A percentile compares a stretch with the other conserved stretches of the same genome.
These are phyloP conservation scores for Porogramme epimiltina DNA, from an alignment of 1,284 basidiomycete species.

Conservation along the genomic window DNA sequence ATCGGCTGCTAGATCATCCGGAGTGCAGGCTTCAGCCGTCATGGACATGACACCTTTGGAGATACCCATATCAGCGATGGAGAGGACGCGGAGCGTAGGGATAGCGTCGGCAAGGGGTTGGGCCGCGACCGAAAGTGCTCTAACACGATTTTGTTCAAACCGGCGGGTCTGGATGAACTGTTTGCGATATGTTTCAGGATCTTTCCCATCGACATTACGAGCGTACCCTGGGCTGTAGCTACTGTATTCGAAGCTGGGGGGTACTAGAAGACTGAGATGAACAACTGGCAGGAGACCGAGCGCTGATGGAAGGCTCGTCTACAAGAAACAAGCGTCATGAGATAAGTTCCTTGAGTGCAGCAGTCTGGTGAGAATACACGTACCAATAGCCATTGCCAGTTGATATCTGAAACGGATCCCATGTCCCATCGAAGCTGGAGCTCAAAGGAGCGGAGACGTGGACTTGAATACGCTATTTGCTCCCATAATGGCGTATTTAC, in stretches of 20 bases:
- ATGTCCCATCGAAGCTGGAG: neutral
- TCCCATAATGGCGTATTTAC: neutral
- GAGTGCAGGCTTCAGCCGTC: neutral
- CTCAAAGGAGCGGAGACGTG: slow-evolving; percentile 2
- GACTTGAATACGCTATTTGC: neutral
- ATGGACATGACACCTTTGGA: too few relatives aligned
- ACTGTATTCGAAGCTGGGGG: too few relatives aligned
- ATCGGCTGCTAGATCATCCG: neutral
- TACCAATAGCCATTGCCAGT: too few relatives aligned
- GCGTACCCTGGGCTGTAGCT: too few relatives aligned
- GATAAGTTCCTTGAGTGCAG: neutral
- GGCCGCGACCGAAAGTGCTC: neutral
- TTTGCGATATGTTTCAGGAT: too few relatives aligned
- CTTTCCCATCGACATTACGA: too few relatives aligned
- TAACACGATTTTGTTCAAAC: neutral
- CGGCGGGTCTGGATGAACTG: neutral
- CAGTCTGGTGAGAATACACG: neutral
- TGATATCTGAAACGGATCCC: neutral
- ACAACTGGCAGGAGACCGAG: neutral
- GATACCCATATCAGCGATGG: slow-evolving; percentile 4
- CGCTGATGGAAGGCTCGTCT: neutral
- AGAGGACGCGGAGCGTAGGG: slow-evolving; percentile 3
- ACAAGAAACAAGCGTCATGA: too few relatives aligned
- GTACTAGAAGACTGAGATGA: slow-evolving; percentile 1
- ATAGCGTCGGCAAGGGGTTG: slow-evolving; percentile 2